Base-by-base conservation (phyloP, 257 asterid species). In the Lithospermum erythrorhizon region DNA sequence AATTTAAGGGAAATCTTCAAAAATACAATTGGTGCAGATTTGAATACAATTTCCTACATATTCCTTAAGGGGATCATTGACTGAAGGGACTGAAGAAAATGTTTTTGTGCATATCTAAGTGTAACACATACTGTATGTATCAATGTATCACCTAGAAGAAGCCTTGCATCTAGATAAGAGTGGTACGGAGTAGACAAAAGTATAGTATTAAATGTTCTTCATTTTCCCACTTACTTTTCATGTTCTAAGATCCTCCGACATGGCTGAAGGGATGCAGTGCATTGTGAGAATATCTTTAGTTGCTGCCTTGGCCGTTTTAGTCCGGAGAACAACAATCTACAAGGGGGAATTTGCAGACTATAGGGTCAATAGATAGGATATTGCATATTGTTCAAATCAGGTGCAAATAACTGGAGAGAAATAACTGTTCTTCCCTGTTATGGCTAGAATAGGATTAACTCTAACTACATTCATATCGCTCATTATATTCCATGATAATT, bases 181-280 rank as follows among this genome's bases (percentile, higher is more conserved):
- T 35, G 14, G 45, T 35, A 35, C 9, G 45, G 60, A 53, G 22
- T 20, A 53, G 23, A 9, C 23, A n/a, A 3, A 53, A 19, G 57
- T n/a, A 53, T 10, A 53, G 25, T 20, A 53, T n/a, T 6, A 24
- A 18, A 19, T 53, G 4, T 18, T 20, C 0, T 56, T 56, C 13
- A 5, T 9, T 30, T 25, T 56, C 7, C 30, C 37, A 9, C 45
- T 35, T 35, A 35, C 45, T 7, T 35, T 25, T 56, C 19, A 56
- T 23, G 60, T 25, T 55, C 20, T 5, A 24, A 70, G 70, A 67
- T 70, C 73, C 55, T 66, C 70, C n/a, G 76, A 70, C 62, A 70
- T 74, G 57, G 76, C 70, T 23, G 68, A 66, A 63, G 69, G 76
- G 60, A 74, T 70, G 32, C 68, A 55, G 30, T 74, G 73, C 58